A percentile compares a stretch with the other conserved stretches of the same genome.
Evolutionary conservation across 1,284 basidiomycete species (phyloP).

Genomic region (Rhodotorula sp.): DNA sequence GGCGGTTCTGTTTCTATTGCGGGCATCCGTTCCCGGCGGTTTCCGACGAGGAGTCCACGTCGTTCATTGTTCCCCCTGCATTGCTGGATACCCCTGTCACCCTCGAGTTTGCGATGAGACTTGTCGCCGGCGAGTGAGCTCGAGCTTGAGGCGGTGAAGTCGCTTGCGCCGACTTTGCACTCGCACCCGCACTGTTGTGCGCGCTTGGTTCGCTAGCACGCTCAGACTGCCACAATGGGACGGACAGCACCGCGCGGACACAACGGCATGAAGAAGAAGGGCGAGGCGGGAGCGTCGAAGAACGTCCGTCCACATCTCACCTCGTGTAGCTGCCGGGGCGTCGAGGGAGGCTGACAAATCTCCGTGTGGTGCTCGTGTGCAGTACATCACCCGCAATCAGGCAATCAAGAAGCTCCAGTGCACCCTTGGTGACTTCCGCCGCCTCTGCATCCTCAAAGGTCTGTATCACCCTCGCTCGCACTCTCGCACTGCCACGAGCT

Average conservation of each 20-base stretch:
- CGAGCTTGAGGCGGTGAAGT: neutral
- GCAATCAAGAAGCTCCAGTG: conserved; percentile 74
- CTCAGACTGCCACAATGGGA: conserved; percentile 12
- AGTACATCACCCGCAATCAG: conserved; percentile 71
- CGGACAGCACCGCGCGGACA: conserved; percentile 20
- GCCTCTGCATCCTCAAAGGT: conserved; percentile 98
- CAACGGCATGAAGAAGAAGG: conserved; percentile 46
- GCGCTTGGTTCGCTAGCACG: no score
- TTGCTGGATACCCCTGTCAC: conserved; percentile 4
- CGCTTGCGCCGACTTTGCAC: no score
- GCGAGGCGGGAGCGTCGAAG: conserved; percentile 64
- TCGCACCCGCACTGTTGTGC: neutral
- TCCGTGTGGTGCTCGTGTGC: neutral
- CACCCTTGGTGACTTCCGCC: conserved; percentile 93
- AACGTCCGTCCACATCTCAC: conserved; percentile 52
- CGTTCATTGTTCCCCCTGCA: neutral
- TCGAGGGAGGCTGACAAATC: neutral
- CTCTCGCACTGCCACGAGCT: neutral
- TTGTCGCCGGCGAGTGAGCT: neutral
- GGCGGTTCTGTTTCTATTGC: neutral
- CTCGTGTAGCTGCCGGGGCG: neutral
- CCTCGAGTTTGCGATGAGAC: no score
- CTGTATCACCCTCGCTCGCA: conserved; percentile 40
- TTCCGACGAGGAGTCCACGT: neutral
- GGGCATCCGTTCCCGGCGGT: neutral